Evolutionary conservation across 345 rosid species (phyloP), one percentile per base, ranked within the genome.

Genomic region (Geranium rotundifolium): DNA sequence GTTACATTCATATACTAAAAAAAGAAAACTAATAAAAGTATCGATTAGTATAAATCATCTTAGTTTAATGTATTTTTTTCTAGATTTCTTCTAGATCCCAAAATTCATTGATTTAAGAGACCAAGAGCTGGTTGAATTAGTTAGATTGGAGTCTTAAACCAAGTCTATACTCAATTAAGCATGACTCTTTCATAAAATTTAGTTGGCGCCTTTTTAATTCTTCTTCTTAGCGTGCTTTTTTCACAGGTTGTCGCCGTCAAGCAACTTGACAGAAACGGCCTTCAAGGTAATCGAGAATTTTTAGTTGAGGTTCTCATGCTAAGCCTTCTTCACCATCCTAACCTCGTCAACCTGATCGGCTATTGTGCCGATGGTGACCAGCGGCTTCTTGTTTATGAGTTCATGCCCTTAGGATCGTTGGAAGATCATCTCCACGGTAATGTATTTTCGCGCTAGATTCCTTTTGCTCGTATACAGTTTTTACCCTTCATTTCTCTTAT

Each of bases 281-380:
- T 95, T 61, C 99, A 95, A 79, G 99, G 99, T 59, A 95, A 90
- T 74, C 75, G 97, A 73, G 99, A 95, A 73, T 95, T 95, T 71
- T 79, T 95, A 63, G 99, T 95, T 59, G 99, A 95, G 77, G 99
- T 95, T 72, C 95, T 95, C 58, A 95, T 95, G 99, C 89, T 95
- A 64, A 95, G 99, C 73, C 96, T 95, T 74, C 88, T 95, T 68
- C 97, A 95, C 81, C 99, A 95, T 66, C 81, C 82, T 19, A 95
- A 95, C 81, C 88, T 95, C 18, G 97, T 95, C 80, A 95, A 75
- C 75, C 82, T 95, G 62, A 95, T 90, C 56, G 99, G 99, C 65
- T 90, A 95, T 72, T 95, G 99, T 74, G 99, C 99, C 63, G 99
- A 95, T 77, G 99, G 97, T 54, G 97, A 95, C 63, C 99, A 95